Percentiles rank a stretch among this genome's conserved stretches.
Conservation (phyloP, 164 flowering plant species). For the Sedum album region DNA sequence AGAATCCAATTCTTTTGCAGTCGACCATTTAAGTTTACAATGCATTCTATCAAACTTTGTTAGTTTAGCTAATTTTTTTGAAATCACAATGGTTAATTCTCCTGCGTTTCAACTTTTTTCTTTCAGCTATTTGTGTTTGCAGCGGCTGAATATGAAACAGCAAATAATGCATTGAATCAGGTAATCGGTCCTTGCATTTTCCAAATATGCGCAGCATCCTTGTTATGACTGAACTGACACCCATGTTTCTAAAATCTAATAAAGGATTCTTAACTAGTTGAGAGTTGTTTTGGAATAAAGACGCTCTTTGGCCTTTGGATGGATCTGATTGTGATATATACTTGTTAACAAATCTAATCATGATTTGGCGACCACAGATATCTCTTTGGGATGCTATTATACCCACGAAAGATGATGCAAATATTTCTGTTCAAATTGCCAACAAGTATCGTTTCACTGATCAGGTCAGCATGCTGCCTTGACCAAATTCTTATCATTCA, state of each 20-base stretch:
- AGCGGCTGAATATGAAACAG: slow-evolving; percentile 90
- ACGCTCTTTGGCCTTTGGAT: neutral
- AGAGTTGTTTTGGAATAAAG: too few relatives aligned
- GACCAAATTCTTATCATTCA: neutral
- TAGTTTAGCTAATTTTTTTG: neutral
- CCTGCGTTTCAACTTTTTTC: neutral
- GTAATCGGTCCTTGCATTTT: slow-evolving; percentile 20
- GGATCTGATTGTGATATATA: neutral
- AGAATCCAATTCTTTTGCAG: neutral
- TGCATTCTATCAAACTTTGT: neutral
- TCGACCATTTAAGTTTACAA: neutral
- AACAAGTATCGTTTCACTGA: slow-evolving; percentile 79
- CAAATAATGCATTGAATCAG: slow-evolving; percentile 72
- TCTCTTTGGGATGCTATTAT: slow-evolving; percentile 88
- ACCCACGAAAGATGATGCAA: slow-evolving; percentile 73
- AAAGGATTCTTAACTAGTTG: too few relatives aligned
- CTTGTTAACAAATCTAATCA: neutral
- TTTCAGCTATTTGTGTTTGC: slow-evolving; percentile 75
- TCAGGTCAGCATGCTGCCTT: slow-evolving; percentile 34
- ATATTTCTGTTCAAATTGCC: slow-evolving; percentile 54
- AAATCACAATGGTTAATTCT: too few relatives aligned
- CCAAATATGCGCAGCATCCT: neutral
- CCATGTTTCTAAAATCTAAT: too few relatives aligned
- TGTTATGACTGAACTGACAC: too few relatives aligned
- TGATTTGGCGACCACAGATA: slow-evolving; percentile 23